Evolutionary conservation across 768 basidiomycete genomes (phyloP).

Genomic region (Boletus barrowsii): DNA sequence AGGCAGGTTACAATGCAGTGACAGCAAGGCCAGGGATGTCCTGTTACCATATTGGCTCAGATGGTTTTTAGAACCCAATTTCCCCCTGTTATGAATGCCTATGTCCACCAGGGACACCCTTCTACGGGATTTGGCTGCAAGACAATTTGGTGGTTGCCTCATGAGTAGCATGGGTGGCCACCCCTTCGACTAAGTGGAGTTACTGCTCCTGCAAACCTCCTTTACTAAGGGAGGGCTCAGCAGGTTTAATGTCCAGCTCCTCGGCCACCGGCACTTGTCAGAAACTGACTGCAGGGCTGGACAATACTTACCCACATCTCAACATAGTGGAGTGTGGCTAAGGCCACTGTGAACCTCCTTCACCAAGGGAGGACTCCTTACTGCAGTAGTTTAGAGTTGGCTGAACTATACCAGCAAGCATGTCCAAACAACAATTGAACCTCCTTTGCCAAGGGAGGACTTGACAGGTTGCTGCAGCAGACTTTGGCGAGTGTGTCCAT

Average conservation of each 20-base stretch:
- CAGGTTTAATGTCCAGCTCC: not conserved
- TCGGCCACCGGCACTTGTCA: not conserved
- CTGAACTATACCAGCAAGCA: too few relatives aligned
- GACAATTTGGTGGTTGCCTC: not conserved
- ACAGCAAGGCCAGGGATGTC: too few relatives aligned
- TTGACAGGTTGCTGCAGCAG: too few relatives aligned
- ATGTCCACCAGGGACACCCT: not conserved
- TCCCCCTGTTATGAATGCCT: not conserved
- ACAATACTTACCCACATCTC: not conserved
- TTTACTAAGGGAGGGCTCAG: slow-evolving; percentile 6
- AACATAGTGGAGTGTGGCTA: not conserved
- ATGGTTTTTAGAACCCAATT: not conserved
- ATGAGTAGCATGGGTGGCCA: not conserved
- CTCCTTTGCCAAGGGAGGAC: too few relatives aligned
- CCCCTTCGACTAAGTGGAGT: not conserved
- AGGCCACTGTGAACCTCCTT: not conserved
- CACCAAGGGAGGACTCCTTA: not conserved
- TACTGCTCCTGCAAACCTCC: not conserved
- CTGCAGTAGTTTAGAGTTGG: too few relatives aligned
- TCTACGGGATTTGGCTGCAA: not conserved
- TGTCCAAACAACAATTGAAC: too few relatives aligned
- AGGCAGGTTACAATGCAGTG: too few relatives aligned
- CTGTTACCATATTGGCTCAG: too few relatives aligned
- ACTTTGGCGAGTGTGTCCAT: too few relatives aligned
- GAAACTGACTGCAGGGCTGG: too few relatives aligned